Evolutionary conservation across 345 rosid species (phyloP).

Genomic region (Sapria himalayana): DNA sequence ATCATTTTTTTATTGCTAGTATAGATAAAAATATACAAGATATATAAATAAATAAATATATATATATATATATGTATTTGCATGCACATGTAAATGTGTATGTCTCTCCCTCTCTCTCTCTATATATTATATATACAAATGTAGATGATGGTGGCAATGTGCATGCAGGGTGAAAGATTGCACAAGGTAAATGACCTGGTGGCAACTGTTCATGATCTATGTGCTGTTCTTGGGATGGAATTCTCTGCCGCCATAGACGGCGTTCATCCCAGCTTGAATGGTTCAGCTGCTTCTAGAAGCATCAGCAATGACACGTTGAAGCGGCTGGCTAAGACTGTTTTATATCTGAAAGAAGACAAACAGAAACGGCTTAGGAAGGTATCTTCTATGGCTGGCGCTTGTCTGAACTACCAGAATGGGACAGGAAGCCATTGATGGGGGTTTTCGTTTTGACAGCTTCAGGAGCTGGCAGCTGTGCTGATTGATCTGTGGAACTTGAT

Average conservation of each 20-base stretch:
- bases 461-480: constrained; percentile 74
- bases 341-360: constrained; percentile 67
- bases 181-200: constrained; percentile 81
- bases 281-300: constrained; percentile 47
- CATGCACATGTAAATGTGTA: no score
- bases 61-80: no score
- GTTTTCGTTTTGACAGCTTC: constrained; percentile 38
- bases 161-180: constrained; percentile 56
- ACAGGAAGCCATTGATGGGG: constrained; percentile 5
- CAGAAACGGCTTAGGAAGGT: constrained; percentile 78
- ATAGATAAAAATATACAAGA: no score
- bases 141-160: background rate
- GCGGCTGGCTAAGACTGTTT: constrained; percentile 56
- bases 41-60: no score
- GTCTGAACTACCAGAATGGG: background rate
- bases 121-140: no score
- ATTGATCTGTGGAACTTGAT: constrained; percentile 91
- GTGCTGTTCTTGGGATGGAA: constrained; percentile 79
- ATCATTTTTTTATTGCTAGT: no score
- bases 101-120: no score
- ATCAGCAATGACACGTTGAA: constrained; percentile 81
- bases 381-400: background rate
- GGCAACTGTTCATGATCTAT: constrained; percentile 85
- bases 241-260: constrained; percentile 58
- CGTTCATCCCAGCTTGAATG: constrained; percentile 94